A percentile compares a stretch with the other conserved stretches of the same genome.
phyloP scores from a whole-genome alignment of 2,329 filamentous ascomycete species.

The Xylaria sp. region DNA sequence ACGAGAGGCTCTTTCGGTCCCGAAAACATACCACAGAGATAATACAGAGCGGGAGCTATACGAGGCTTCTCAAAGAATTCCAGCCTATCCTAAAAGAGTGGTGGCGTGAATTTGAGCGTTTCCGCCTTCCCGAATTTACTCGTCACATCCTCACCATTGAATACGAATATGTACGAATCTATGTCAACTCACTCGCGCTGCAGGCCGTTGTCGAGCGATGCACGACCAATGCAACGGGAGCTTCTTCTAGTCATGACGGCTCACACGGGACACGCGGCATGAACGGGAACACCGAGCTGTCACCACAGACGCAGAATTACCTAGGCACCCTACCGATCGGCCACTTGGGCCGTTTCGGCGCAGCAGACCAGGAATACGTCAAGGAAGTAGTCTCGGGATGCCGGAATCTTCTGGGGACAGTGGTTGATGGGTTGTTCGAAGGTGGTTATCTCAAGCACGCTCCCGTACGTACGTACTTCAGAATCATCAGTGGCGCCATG shows the following conservation, averaged over 20 bases:
- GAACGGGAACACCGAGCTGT: conserved; percentile 53
- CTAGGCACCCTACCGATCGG: conserved; percentile 68
- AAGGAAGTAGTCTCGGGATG: conserved; percentile 79
- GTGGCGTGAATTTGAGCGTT: conserved; percentile 82
- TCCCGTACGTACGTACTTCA: conserved; percentile 83
- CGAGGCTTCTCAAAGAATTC: conserved; percentile 79
- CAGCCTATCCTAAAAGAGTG: conserved; percentile 79
- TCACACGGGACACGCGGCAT: conserved; percentile 44
- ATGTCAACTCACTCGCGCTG: conserved; percentile 90
- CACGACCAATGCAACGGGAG: conserved; percentile 69
- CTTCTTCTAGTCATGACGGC: conserved; percentile 44
- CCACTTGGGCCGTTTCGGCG: conserved; percentile 66
- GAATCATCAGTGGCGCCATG: conserved; percentile 85
- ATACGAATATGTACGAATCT: conserved; percentile 93
- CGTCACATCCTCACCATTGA: conserved; percentile 87
- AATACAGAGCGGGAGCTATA: conserved; percentile 85
- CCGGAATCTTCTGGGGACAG: conserved; percentile 75
- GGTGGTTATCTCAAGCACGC: conserved; percentile 80
- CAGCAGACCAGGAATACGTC: conserved; percentile 74
- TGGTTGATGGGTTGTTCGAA: conserved; percentile 77
- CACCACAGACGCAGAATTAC: conserved; percentile 68
- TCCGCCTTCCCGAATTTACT: conserved; percentile 69
- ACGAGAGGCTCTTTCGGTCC: conserved; percentile 85
- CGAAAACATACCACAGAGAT: conserved; percentile 87
- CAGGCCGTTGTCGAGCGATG: conserved; percentile 95